These are phyloP conservation scores for Picea sitchensis DNA, from an alignment of 75 land plant species.

Conservation along the genomic window DNA sequence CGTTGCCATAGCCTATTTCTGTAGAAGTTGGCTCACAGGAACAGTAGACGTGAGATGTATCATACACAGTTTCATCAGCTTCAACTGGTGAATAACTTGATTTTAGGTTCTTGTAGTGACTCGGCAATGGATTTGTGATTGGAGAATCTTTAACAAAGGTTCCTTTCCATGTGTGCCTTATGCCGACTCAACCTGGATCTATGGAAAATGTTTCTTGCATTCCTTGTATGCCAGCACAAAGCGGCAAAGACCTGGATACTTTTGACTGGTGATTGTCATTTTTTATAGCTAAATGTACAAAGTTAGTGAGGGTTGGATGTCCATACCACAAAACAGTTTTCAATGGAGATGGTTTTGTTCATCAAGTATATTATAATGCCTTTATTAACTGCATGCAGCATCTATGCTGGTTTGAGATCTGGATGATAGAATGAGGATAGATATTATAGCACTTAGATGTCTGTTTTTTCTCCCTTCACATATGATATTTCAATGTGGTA, in stretches of 20 bases:
- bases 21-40: slow-evolving; percentile 8
- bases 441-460: too few species aligned
- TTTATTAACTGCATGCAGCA: too few species aligned
- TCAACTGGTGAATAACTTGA: slow-evolving; percentile 7
- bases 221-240: slow-evolving; percentile 11
- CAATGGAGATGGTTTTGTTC: too few species aligned
- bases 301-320: slow-evolving; percentile 11
- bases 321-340: slow-evolving; percentile 1
- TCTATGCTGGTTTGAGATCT: too few species aligned
- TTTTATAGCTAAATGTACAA: slow-evolving; percentile 11
- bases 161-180: slow-evolving; percentile 10
- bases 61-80: slow-evolving; percentile 10
- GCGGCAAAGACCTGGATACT: slow-evolving; percentile 4
- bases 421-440: too few species aligned
- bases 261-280: slow-evolving; percentile 12
- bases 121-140: slow-evolving; percentile 8
- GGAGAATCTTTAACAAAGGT: slow-evolving; percentile 4
- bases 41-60: slow-evolving; percentile 8
- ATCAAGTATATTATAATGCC: too few species aligned
- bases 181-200: not conserved
- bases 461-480: too few species aligned
- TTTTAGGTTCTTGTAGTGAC: slow-evolving; percentile 10
- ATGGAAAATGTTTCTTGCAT: slow-evolving; percentile 14
- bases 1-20: slow-evolving; percentile 3
- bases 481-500: too few species aligned